phyloP scores from a whole-genome alignment of 257 asterid genomes.

The Ilex aquifolium region DNA sequence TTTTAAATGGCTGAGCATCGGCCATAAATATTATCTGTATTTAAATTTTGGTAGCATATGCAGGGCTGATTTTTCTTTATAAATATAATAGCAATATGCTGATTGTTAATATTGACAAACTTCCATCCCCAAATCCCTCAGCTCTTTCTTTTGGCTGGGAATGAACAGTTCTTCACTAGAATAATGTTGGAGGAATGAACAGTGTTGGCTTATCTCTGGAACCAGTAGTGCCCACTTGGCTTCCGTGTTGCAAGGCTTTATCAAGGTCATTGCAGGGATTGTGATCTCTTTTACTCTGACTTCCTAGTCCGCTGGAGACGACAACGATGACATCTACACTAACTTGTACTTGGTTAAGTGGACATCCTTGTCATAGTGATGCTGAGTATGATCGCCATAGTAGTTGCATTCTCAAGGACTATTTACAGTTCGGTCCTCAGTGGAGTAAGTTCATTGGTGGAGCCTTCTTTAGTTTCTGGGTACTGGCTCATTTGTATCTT shows the following conservation, averaged over 20 bases:
- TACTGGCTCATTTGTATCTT: constrained; percentile 37
- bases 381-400: constrained; percentile 30
- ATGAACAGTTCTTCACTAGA: constrained; percentile 5
- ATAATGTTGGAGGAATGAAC: constrained; percentile 45
- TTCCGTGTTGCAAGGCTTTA: constrained; percentile 38
- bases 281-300: constrained; percentile 41
- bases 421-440: too few species aligned
- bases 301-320: constrained; percentile 33
- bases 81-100: too few species aligned
- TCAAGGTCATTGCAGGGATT: constrained; percentile 38
- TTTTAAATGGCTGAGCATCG: too few species aligned
- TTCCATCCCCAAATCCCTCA: too few species aligned
- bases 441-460: constrained; percentile 41
- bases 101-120: too few species aligned
- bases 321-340: constrained; percentile 27
- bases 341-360: constrained; percentile 33
- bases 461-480: constrained; percentile 43
- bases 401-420: too few species aligned
- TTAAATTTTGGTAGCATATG: too few species aligned
- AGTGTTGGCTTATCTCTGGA: constrained; percentile 41
- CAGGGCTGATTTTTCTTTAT: too few species aligned
- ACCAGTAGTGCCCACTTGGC: constrained; percentile 39
- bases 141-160: too few species aligned
- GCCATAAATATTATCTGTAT: too few species aligned
- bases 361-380: constrained; percentile 31